Base-by-base conservation (phyloP, 805 yeast genomes). In the Diddensiella caesifluorescens region DNA sequence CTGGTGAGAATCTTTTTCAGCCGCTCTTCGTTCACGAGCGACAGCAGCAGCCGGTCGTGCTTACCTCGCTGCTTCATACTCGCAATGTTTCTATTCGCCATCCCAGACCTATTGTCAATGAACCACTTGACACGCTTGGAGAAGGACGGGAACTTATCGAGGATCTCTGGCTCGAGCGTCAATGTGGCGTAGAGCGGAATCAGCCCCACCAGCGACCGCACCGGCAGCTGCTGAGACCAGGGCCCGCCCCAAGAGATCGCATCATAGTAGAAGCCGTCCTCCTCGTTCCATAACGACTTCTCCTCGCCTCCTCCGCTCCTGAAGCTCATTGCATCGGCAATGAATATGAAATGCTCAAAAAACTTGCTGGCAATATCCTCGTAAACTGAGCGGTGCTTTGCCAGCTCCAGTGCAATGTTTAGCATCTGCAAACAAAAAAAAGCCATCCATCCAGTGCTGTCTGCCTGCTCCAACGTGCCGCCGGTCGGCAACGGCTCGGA, bases 361-460 rank as follows among this genome's bases (percentile, higher is more conserved):
- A 88, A 88, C 65, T 88, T 89, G 41, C 94, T 82, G 2, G 96
- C 96, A 62, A 87, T 84, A 61, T 87, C 92, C 64, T 88, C 95
- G 64, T 89, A 89, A 15, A 84, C 92, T 0, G 84, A 79, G 50
- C 86, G 79, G 36, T 80, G 77, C 60, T 83, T 86, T 16, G 96
- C 90, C 54, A 88, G 73, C 62, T 89, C 96, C 48, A 88, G 71
- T 0, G 96, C 89, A 59, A 89, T 89, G 62, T 86, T 88, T 63
- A 89, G 74, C 96, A 88, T 87, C 59, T 83, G 89, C 55, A 89
- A 70, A 22, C 83, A 76, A 66, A 82, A 88, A 67, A 90, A 88
- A 0, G 95, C 96, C 92, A 88, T 85, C 97, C 97, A 88, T 22
- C 96, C 96, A 7, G 97, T 89, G 12, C 95, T 83, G 64, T 88